A percentile compares a stretch with the other conserved stretches of the same genome.
Conservation (phyloP, 495 filamentous ascomycete species). For the Jackrogersella minutella region DNA sequence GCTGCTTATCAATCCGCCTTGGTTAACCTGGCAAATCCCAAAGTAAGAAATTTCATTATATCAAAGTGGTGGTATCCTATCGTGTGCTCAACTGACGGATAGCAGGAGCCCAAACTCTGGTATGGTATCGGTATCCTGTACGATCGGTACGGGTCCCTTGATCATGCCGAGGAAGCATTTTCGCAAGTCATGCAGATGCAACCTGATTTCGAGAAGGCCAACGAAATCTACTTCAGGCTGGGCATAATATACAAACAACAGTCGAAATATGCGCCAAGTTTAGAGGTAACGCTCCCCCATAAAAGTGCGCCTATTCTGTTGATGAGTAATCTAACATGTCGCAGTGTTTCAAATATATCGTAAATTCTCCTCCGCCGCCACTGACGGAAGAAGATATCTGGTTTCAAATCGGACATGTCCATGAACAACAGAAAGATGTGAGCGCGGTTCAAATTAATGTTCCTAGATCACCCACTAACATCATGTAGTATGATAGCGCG, state of each 20-base stretch:
- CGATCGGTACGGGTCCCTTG: slow-evolving; percentile 94
- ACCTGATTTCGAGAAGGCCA: slow-evolving; percentile 97
- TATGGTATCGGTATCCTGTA: slow-evolving; percentile 99
- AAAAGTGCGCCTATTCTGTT: slow-evolving; percentile 12
- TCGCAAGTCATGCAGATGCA: slow-evolving; percentile 99
- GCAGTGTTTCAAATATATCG: slow-evolving; percentile 98
- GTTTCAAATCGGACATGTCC: slow-evolving; percentile 99
- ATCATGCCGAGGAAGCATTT: slow-evolving; percentile 98
- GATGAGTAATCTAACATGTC: slow-evolving; percentile 39
- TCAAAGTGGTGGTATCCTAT: no score
- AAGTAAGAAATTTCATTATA: slow-evolving; percentile 75
- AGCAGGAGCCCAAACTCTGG: slow-evolving; percentile 95
- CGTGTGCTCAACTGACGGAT: slow-evolving; percentile 27
- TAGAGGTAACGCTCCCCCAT: slow-evolving; percentile 71
- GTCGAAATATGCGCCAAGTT: slow-evolving; percentile 88
- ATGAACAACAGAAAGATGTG: slow-evolving; percentile 99
- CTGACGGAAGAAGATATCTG: slow-evolving; percentile 98
- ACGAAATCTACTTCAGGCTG: slow-evolving; percentile 98
- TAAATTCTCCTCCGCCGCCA: slow-evolving; percentile 88
- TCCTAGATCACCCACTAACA: slow-evolving; percentile 34
- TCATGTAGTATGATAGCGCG: slow-evolving; percentile 82
- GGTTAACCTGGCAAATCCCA: slow-evolving; percentile 92
- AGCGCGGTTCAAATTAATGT: slow-evolving; percentile 48
- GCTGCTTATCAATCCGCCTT: slow-evolving; percentile 96
- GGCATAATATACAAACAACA: slow-evolving; percentile 99